Percentiles rank a stretch among this genome's conserved stretches.
phyloP scores from a whole-genome alignment of 176 grass and related monocot genomes.

The Rhynchospora breviuscula region DNA sequence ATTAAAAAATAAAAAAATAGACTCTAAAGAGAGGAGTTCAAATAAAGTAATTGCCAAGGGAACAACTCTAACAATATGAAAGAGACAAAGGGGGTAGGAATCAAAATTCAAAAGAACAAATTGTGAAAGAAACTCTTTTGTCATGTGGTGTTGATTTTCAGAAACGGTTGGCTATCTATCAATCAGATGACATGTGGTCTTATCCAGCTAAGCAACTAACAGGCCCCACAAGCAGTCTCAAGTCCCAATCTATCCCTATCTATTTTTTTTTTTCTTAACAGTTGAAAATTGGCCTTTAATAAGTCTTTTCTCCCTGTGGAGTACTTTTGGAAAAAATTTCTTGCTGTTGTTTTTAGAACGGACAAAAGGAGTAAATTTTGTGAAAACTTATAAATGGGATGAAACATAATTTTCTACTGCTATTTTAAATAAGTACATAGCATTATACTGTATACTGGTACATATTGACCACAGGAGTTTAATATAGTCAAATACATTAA shows the following conservation, averaged over 20 bases:
- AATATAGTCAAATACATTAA: neutral
- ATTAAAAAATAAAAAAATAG: neutral
- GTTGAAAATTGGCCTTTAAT: neutral
- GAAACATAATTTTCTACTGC: neutral
- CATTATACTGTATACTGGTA: neutral
- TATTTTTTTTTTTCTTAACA: neutral
- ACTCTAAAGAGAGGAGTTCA: neutral
- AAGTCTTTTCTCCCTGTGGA: neutral
- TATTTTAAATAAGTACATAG: neutral
- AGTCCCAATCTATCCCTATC: neutral
- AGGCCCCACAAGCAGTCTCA: conserved; percentile 8
- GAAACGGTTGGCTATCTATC: conserved; percentile 5
- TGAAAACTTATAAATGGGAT: neutral
- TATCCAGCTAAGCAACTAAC: neutral
- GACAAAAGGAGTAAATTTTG: neutral
- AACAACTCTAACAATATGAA: conserved; percentile 13
- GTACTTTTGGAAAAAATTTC: neutral
- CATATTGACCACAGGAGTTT: neutral
- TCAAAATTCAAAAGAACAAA: neutral
- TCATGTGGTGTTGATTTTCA: neutral
- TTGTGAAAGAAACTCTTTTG: conserved; percentile 10
- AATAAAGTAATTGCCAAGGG: conserved; percentile 2
- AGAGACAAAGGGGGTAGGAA: neutral
- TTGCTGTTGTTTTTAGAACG: neutral
- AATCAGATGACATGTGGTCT: neutral